Conservation (phyloP, 371 early-diverging fungal species). For the Nosema bombycis region DNA sequence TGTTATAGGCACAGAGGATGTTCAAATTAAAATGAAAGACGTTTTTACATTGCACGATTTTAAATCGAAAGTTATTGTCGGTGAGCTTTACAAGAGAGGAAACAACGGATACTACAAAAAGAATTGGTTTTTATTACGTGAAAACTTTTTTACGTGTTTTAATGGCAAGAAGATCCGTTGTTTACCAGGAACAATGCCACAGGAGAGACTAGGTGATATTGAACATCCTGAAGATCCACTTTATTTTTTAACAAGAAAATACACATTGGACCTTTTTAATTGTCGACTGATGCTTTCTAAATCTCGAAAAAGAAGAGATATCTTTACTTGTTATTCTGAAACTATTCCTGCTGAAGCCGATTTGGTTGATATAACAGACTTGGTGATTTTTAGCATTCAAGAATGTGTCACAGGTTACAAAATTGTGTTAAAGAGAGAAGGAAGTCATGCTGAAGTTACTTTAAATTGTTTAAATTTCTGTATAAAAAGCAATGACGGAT, state of each 20-base stretch:
- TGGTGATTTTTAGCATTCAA: constrained; percentile 21
- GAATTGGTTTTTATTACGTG: constrained; percentile 41
- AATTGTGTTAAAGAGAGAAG: constrained; percentile 24
- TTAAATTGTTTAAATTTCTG: constrained; percentile 35
- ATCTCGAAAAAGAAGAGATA: not conserved
- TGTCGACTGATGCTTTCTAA: constrained; percentile 25
- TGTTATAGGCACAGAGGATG: constrained; percentile 28
- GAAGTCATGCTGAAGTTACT: constrained; percentile 15
- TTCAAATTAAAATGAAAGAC: constrained; percentile 16
- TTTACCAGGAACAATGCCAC: not conserved
- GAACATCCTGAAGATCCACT: constrained; percentile 10
- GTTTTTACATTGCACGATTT: constrained; percentile 34
- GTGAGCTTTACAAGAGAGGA: constrained; percentile 44
- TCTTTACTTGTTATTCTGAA: constrained; percentile 9
- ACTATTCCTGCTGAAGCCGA: constrained; percentile 18
- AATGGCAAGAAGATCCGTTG: constrained; percentile 20
- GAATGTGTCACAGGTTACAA: constrained; percentile 2
- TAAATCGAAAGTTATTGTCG: constrained; percentile 16
- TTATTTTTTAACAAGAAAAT: constrained; percentile 37
- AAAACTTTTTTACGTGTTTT: constrained; percentile 37
- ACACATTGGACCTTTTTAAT: constrained; percentile 35
- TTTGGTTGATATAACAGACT: constrained; percentile 45
- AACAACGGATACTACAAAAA: constrained; percentile 34
- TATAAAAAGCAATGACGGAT: constrained; percentile 25
- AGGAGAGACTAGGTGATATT: constrained; percentile 34